Conservation (phyloP, 257 asterid species). For the Nicotiana noctiflora region DNA sequence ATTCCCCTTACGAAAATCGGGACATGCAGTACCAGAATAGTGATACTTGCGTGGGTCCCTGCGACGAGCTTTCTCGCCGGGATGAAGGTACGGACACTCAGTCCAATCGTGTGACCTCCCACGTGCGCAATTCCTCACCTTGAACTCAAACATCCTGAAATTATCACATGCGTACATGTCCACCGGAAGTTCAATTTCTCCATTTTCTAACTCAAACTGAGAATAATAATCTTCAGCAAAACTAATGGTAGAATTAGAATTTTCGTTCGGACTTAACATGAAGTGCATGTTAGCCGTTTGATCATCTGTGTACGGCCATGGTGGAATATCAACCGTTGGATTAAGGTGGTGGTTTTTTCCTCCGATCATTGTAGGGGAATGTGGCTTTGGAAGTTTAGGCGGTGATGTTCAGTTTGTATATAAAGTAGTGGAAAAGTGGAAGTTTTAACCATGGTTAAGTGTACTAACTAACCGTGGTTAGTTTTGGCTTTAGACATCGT, state of each 20-base stretch:
- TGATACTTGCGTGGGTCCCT: slow-evolving; percentile 75
- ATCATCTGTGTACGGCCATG: slow-evolving; percentile 38
- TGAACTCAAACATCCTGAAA: slow-evolving; percentile 79
- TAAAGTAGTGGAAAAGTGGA: slow-evolving; percentile 48
- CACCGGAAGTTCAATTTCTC: slow-evolving; percentile 40
- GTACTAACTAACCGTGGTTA: slow-evolving; percentile 19
- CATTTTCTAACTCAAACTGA: slow-evolving; percentile 35
- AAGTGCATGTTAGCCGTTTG: slow-evolving; percentile 19
- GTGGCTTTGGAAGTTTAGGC: not conserved
- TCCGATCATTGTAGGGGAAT: slow-evolving; percentile 40
- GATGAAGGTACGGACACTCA: slow-evolving; percentile 85
- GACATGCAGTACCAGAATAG: slow-evolving; percentile 75
- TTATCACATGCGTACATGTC: slow-evolving; percentile 77
- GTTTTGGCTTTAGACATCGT: slow-evolving; percentile 4
- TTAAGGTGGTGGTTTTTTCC: slow-evolving; percentile 22
- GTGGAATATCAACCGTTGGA: slow-evolving; percentile 42
- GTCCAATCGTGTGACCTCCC: slow-evolving; percentile 90
- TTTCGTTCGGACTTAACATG: slow-evolving; percentile 29
- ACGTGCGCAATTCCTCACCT: slow-evolving; percentile 65
- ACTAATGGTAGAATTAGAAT: slow-evolving; percentile 32
- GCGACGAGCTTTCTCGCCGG: slow-evolving; percentile 88
- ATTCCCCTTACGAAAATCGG: slow-evolving; percentile 59
- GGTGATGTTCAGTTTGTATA: slow-evolving; percentile 28
- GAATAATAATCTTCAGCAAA: slow-evolving; percentile 26
- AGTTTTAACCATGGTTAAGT: slow-evolving; percentile 33